A percentile compares a stretch with the other conserved stretches of the same genome.
Conservation (phyloP, 2,329 filamentous ascomycete genomes). For the Sporothrix luriei region DNA sequence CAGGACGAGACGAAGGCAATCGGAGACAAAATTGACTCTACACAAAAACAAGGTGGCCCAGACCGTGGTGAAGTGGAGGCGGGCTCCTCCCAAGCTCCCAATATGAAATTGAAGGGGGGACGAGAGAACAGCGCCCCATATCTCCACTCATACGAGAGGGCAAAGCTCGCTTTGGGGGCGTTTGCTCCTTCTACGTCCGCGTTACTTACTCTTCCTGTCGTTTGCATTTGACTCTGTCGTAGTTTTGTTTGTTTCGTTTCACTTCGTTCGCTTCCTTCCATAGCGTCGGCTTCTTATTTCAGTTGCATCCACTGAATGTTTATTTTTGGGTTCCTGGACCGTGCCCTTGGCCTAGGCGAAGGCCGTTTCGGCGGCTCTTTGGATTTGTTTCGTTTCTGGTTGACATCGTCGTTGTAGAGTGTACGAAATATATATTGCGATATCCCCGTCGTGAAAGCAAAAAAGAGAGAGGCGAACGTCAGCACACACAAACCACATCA, state of each 20-base stretch:
- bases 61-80: conserved; percentile 7
- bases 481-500: background rate
- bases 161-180: background rate
- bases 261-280: background rate
- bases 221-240: background rate
- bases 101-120: conserved; percentile 18
- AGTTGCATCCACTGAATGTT: background rate
- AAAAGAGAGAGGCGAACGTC: background rate
- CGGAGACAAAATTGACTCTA: background rate
- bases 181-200: background rate
- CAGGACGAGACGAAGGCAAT: background rate
- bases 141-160: background rate
- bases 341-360: background rate
- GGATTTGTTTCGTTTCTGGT: too few species aligned
- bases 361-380: background rate
- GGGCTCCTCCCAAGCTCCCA: background rate
- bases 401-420: background rate
- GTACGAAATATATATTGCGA: conserved; percentile 16
- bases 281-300: background rate
- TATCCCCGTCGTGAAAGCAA: background rate
- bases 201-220: background rate
- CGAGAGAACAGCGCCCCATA: background rate
- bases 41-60: background rate
- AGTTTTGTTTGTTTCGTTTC: conserved; percentile 16
- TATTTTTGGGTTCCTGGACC: conserved; percentile 19